These are phyloP conservation scores for Eleusine coracana DNA, from an alignment of 176 grass and related monocot genomes.

Conservation along the genomic window DNA sequence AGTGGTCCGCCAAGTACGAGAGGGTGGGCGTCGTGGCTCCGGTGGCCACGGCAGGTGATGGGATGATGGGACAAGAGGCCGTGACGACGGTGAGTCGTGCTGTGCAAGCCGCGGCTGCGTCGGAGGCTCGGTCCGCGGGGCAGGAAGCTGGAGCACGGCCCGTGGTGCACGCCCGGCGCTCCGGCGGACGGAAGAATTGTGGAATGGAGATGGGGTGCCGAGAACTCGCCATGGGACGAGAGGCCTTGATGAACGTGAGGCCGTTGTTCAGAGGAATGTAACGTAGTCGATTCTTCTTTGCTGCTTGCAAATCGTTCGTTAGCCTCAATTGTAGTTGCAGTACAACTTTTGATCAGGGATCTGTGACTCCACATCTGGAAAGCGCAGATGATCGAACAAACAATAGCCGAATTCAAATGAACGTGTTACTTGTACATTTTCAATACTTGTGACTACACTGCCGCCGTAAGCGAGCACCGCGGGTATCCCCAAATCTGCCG, in stretches of 20 bases:
- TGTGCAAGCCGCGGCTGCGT: background rate
- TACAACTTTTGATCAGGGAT: background rate
- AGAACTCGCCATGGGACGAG: constrained; percentile 16
- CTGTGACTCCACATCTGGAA: background rate
- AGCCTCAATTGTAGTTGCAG: constrained; percentile 17
- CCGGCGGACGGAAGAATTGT: constrained; percentile 29
- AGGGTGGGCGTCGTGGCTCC: background rate
- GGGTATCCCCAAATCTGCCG: too few relatives aligned
- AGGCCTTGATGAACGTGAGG: background rate
- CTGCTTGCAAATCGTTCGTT: constrained; percentile 4
- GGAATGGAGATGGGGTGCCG: constrained; percentile 47
- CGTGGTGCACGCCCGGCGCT: background rate
- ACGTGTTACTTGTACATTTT: background rate
- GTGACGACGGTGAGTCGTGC: background rate
- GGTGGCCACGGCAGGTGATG: background rate
- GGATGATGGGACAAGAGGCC: background rate
- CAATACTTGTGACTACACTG: too few relatives aligned
- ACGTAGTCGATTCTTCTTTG: background rate
- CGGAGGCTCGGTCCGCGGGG: background rate
- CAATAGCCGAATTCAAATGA: background rate
- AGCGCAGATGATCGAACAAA: background rate
- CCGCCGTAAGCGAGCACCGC: too few relatives aligned
- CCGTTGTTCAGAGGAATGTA: constrained; percentile 34
- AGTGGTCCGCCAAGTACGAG: constrained; percentile 63
- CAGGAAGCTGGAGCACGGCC: background rate